phyloP scores from a whole-genome alignment of 2,329 filamentous ascomycete genomes.

The Setomelanomma holmii region DNA sequence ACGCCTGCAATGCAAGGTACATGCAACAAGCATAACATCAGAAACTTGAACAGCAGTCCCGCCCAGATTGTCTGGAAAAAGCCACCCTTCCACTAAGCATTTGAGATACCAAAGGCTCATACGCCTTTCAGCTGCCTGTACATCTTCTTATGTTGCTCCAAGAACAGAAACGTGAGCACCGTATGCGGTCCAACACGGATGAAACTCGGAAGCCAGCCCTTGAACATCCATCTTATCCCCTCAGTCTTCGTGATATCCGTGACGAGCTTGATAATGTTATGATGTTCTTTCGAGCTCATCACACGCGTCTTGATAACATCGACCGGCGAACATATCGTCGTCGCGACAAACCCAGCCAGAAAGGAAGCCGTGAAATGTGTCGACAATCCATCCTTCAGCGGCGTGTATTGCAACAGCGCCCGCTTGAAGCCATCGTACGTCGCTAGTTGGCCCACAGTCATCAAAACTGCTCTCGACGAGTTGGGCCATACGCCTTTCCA shows the following conservation, averaged over 20 bases:
- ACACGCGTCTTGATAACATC: conserved; percentile 90
- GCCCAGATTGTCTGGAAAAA: no score
- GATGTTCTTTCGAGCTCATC: conserved; percentile 71
- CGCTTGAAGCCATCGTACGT: conserved; percentile 85
- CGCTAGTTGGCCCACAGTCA: conserved; percentile 85
- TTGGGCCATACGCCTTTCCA: conserved; percentile 90
- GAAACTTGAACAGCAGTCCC: no score
- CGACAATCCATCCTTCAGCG: conserved; percentile 70
- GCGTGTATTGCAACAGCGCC: conserved; percentile 69
- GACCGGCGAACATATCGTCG: conserved; percentile 82
- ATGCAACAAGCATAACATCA: no score
- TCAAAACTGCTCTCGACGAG: conserved; percentile 79
- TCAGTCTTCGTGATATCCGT: conserved; percentile 73
- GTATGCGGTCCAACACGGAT: conserved; percentile 76
- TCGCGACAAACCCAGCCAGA: conserved; percentile 81
- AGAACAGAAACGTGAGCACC: conserved; percentile 83
- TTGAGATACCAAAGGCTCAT: no score
- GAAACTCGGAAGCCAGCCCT: conserved; percentile 85
- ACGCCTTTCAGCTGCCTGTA: conserved; percentile 59
- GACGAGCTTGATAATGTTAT: conserved; percentile 66
- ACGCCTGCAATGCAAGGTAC: no score
- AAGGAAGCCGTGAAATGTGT: conserved; percentile 82
- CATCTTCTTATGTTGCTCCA: conserved; percentile 84
- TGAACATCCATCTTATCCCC: conserved; percentile 84
- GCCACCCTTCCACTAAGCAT: no score